Conservation (phyloP, 768 basidiomycete species). For the Auricularia cornea region DNA sequence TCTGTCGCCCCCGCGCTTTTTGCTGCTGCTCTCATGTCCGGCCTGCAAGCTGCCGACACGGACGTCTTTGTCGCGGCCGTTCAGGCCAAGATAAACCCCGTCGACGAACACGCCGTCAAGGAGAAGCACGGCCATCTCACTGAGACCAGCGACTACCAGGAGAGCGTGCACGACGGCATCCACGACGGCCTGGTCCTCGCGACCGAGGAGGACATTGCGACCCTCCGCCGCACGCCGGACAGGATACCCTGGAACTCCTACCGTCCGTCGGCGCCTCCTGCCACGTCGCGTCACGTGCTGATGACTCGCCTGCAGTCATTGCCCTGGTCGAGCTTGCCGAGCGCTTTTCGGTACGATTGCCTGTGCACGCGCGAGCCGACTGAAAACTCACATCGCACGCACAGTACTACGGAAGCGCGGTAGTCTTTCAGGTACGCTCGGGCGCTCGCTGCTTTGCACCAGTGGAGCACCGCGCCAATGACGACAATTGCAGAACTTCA, state of each 20-base stretch:
- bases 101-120: neutral
- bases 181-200: slow-evolving; percentile 9
- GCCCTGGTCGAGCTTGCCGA: slow-evolving; percentile 21
- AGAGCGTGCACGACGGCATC: neutral
- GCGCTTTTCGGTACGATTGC: slow-evolving; percentile 19
- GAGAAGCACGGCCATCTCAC: neutral
- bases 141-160: neutral
- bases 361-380: neutral
- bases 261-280: slow-evolving; percentile 6
- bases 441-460: neutral
- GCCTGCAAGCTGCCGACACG: neutral
- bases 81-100: neutral
- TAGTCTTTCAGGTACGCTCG: slow-evolving; percentile 11
- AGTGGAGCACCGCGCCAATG: neutral
- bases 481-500: slow-evolving; percentile 15
- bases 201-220: slow-evolving; percentile 15
- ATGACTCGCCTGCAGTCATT: slow-evolving; percentile 10
- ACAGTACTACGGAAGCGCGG: slow-evolving; percentile 13
- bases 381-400: neutral
- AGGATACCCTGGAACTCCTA: slow-evolving; percentile 26
- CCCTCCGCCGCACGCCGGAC: slow-evolving; percentile 15
- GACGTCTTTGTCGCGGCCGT: neutral
- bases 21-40: neutral
- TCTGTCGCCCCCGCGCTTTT: too few relatives aligned
- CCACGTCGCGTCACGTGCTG: neutral